Evolutionary conservation across 192 early-diverging fungal genomes (phyloP), one percentile per base, ranked within the genome.

Genomic region (Backusella circina): DNA sequence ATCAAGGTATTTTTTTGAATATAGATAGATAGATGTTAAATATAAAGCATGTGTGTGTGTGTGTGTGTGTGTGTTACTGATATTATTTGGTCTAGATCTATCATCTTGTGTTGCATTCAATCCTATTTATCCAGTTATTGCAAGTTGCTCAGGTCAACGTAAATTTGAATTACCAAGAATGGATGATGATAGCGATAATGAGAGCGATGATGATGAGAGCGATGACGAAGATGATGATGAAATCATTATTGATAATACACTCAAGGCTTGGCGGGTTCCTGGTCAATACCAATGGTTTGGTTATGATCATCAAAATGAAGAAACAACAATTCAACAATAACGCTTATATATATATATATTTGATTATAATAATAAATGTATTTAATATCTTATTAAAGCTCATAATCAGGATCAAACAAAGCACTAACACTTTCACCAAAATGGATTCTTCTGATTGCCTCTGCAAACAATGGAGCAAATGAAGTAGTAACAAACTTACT

Each of bases 391-490:
- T 74, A 61, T 26, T 37, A 51, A 30, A 78, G 41, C 39, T 79
- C 72, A 36, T 74, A 70, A 18, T 74, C 44, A 1, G 68, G 39
- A 47, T 80, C 70, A 79, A 97, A 97, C 44, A 99, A 86, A 82
- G 91, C 93, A 16, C 89, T 91, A 51, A 99, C 91, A 73, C 91
- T 93, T 82, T 99, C 98, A 64, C 98, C 98, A 80, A 97, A 95
- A 84, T 98, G 96, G 57, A 93, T 96, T 78, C 98, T 88, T 31
- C 98, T 88, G 69, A 98, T 97, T 32, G 96, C 96, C 80, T 99
- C 98, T 57, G 92, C 94, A 80, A 99, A 93, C 47, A 94, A 89
- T 1, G 92, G 83, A 10, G 94, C 88, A 47, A 98, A 89, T 77
- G 97, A 93, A 78, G 97, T 92, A 28, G 91, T 91, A 44, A 87